Conservation (phyloP, 495 filamentous ascomycete genomes). For the Daldinia bambusicola region DNA sequence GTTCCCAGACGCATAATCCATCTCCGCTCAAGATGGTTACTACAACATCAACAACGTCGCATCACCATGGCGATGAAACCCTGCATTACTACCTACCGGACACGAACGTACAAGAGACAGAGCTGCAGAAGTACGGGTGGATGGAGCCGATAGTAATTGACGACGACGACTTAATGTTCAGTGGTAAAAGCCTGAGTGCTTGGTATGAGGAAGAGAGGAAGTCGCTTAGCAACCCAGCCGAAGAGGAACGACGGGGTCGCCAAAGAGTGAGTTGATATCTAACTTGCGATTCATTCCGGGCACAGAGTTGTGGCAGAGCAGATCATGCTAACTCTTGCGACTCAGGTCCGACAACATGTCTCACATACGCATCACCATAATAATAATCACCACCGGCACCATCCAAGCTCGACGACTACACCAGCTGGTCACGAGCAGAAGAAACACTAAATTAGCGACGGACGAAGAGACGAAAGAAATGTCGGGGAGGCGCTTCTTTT, state of each 20-base stretch:
- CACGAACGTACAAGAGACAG: slow-evolving; percentile 49
- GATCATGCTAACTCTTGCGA: slow-evolving; percentile 11
- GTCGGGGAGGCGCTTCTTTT: not conserved
- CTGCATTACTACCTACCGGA: slow-evolving; percentile 56
- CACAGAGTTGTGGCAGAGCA: not conserved
- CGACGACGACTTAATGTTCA: slow-evolving; percentile 66
- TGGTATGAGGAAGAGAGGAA: slow-evolving; percentile 66
- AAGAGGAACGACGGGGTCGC: slow-evolving; percentile 58
- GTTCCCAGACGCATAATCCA: slow-evolving; percentile 38
- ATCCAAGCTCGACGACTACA: slow-evolving; percentile 30
- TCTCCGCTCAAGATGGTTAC: slow-evolving; percentile 52
- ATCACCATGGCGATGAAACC: slow-evolving; percentile 35
- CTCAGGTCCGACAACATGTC: slow-evolving; percentile 43
- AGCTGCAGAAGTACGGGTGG: slow-evolving; percentile 55
- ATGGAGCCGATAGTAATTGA: slow-evolving; percentile 64
- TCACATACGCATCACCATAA: slow-evolving; percentile 39
- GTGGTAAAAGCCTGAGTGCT: slow-evolving; percentile 64
- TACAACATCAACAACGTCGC: slow-evolving; percentile 40
- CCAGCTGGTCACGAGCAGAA: slow-evolving; percentile 36
- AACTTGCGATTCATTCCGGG: too few relatives aligned
- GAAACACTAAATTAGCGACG: slow-evolving; percentile 26
- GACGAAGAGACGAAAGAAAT: slow-evolving; percentile 4
- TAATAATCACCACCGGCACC: slow-evolving; percentile 44
- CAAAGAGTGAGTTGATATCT: slow-evolving; percentile 47
- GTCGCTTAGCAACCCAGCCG: slow-evolving; percentile 50